Conservation (phyloP, 2,329 filamentous ascomycete genomes). For the Pseudogymnoascus sp. region DNA sequence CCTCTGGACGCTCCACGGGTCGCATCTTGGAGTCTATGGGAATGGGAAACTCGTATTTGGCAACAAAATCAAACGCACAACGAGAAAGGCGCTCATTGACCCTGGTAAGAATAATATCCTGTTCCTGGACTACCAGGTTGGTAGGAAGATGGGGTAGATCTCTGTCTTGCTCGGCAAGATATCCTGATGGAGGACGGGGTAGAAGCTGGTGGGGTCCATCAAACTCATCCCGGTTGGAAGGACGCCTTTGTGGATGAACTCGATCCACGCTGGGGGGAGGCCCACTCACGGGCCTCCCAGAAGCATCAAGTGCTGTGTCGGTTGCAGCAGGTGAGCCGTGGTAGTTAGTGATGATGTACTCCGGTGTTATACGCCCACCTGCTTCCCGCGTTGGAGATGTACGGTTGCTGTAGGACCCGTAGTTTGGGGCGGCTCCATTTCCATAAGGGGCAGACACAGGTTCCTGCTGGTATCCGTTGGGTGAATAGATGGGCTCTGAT, state of each 20-base stretch:
- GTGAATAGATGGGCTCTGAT: conserved; percentile 23
- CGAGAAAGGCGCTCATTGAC: conserved; percentile 80
- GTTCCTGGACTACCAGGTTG: conserved; percentile 73
- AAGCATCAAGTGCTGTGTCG: conserved; percentile 51
- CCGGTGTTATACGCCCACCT: conserved; percentile 26
- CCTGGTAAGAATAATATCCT: conserved; percentile 69
- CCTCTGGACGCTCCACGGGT: conserved; percentile 62
- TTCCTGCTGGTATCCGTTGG: conserved; percentile 23
- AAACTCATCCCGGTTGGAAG: conserved; percentile 80
- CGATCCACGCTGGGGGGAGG: conserved; percentile 39
- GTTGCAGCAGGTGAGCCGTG: conserved; percentile 49
- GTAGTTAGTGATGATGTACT: conserved; percentile 30
- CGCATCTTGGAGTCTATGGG: conserved; percentile 65
- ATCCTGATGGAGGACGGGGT: conserved; percentile 60
- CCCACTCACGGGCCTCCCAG: conserved; percentile 34
- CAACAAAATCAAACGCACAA: conserved; percentile 84
- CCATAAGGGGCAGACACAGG: conserved; percentile 24
- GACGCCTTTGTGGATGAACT: conserved; percentile 50
- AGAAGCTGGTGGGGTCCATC: conserved; percentile 80
- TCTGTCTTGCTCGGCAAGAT: conserved; percentile 67
- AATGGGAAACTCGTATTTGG: conserved; percentile 85
- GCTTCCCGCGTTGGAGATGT: conserved; percentile 23
- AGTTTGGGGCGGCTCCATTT: conserved; percentile 21
- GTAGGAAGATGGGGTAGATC: conserved; percentile 76
- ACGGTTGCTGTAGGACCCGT: conserved; percentile 22